Evolutionary conservation across 352 stramenopile species (phyloP).

Genomic region (Pythium volutum): DNA sequence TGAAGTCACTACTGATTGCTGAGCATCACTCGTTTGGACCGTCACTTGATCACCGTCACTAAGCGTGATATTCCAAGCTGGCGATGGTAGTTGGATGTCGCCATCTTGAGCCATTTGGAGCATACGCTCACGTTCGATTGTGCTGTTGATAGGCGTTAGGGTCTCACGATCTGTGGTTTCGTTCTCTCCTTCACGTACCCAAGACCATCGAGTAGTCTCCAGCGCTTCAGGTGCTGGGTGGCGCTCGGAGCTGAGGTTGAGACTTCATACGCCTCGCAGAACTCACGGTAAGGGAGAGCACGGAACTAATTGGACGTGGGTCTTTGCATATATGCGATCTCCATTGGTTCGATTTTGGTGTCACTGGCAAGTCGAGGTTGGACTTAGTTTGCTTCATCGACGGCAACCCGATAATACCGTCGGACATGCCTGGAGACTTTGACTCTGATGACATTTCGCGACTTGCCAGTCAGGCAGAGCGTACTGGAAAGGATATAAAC

Average conservation of each 20-base stretch:
- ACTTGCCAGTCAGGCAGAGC: slow-evolving; percentile 10
- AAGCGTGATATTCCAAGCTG: no score
- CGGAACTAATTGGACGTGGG: not conserved
- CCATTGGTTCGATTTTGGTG: not conserved
- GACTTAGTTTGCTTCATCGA: no score
- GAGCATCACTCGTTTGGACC: no score
- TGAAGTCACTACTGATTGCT: no score
- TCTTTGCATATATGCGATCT: not conserved
- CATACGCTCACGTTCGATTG: no score
- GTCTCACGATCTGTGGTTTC: no score
- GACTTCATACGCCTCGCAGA: not conserved
- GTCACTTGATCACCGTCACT: no score
- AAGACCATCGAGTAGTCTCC: not conserved
- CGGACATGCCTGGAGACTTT: slow-evolving; percentile 2
- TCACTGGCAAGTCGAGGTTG: no score
- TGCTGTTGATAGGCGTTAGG: no score
- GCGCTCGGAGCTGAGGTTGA: not conserved
- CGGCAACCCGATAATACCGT: not conserved
- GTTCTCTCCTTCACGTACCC: not conserved
- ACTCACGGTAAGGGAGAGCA: not conserved
- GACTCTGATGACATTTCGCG: not conserved
- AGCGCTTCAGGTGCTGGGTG: not conserved
- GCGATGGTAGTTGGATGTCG: no score
- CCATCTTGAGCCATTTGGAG: no score
- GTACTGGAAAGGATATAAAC: slow-evolving; percentile 8